These are phyloP conservation scores for Chaetomiaceae sp. DNA, from an alignment of 2,329 filamentous ascomycete species.

Conservation along the genomic window DNA sequence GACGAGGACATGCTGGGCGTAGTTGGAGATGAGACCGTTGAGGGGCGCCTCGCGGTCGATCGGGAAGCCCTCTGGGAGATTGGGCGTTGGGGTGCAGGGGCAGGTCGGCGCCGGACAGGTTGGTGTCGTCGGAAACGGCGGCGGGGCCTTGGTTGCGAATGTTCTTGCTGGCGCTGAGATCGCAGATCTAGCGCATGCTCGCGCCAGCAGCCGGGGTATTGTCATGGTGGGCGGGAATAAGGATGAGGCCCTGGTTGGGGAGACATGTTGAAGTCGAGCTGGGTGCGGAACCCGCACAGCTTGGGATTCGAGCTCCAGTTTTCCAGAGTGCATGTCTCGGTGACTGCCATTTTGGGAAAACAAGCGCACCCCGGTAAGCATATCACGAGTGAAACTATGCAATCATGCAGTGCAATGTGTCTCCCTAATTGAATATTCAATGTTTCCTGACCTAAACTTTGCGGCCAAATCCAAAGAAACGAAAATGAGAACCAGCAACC, in stretches of 20 bases:
- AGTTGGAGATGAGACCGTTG: slow-evolving; percentile 71
- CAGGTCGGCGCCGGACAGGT: slow-evolving; percentile 74
- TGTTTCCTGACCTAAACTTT: too few relatives aligned
- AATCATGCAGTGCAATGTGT: too few relatives aligned
- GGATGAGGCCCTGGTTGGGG: background rate
- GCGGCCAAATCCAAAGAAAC: too few relatives aligned
- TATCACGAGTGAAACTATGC: too few relatives aligned
- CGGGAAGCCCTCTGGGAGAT: slow-evolving; percentile 61
- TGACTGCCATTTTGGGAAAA: too few relatives aligned
- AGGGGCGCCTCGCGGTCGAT: slow-evolving; percentile 70
- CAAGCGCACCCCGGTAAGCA: too few relatives aligned
- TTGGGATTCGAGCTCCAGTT: too few relatives aligned
- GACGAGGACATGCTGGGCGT: slow-evolving; percentile 77
- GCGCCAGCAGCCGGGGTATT: slow-evolving; percentile 4
- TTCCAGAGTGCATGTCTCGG: too few relatives aligned
- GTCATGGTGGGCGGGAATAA: slow-evolving; percentile 13
- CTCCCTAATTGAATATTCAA: too few relatives aligned
- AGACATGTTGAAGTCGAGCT: slow-evolving; percentile 4
- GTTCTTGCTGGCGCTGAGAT: background rate
- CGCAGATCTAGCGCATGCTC: slow-evolving; percentile 4
- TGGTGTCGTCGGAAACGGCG: slow-evolving; percentile 41
- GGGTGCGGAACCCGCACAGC: background rate
- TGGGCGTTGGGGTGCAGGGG: slow-evolving; percentile 62
- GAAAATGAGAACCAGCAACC: too few relatives aligned
- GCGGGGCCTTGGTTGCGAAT: slow-evolving; percentile 22